A percentile compares a stretch with the other conserved stretches of the same genome.
Evolutionary conservation across 768 basidiomycete species (phyloP).

Genomic region (Rhodotorula toruloides): DNA sequence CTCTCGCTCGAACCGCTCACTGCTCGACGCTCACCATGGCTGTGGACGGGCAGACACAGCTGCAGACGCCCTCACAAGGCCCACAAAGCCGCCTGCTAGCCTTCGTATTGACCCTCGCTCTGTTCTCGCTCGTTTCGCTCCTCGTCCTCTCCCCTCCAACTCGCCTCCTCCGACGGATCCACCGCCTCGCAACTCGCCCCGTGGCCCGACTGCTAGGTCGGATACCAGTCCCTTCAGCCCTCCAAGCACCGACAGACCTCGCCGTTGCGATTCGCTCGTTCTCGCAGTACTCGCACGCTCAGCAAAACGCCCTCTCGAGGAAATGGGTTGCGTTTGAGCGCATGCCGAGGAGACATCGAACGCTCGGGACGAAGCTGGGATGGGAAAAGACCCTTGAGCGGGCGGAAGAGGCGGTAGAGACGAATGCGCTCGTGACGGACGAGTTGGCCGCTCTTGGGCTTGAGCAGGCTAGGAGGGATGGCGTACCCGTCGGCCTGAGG

Average conservation of each 20-base stretch:
- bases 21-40: no score
- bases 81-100: no score
- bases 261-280: constrained; percentile 18
- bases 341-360: background rate
- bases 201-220: background rate
- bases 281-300: constrained; percentile 4
- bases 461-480: constrained; percentile 15
- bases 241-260: constrained; percentile 18
- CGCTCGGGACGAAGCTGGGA: background rate
- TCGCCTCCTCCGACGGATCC: background rate
- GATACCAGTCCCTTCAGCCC: background rate
- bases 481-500: constrained; percentile 10
- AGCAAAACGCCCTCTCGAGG: constrained; percentile 4
- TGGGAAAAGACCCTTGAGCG: constrained; percentile 1
- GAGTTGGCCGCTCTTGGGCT: constrained; percentile 20
- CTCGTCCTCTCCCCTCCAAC: background rate
- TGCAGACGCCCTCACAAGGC: no score
- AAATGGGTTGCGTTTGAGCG: constrained; percentile 19
- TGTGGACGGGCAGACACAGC: no score
- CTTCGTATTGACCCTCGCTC: constrained; percentile 16
- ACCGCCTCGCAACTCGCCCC: background rate
- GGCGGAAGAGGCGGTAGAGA: constrained; percentile 14
- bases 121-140: constrained; percentile 18
- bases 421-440: constrained; percentile 20
- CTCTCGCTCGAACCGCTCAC: no score